Base-by-base conservation (phyloP, 1,284 basidiomycete species). In the Rhodotorula mucilaginosa region DNA sequence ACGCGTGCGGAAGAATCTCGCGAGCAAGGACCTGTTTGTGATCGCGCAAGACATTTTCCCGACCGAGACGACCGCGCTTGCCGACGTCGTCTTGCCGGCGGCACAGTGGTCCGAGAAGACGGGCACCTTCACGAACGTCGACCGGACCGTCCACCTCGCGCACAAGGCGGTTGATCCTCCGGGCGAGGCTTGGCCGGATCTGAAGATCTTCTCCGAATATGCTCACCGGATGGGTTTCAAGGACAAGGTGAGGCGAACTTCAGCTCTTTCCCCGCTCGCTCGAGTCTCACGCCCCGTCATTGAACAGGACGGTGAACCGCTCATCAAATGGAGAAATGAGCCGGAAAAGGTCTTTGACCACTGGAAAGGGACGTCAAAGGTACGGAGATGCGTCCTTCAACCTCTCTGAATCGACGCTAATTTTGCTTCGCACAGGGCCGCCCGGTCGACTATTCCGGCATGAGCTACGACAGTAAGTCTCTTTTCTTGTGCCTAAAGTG, bases 41-140 rank as follows among this genome's bases (percentile, higher is more conserved):
- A 34, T 67, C 46, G 65, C 65, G 46, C 65, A 67, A 31, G 65
- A 67, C 52, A 67, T 67, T 49, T 67, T 57, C 59, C 65, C 65
- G 19, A 67, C n/a, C 23, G 65, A 67, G 29, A 67, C 65, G 21
- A 67, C 65, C 15, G 65, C 65, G 2, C 59, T 67, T 18, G 65
- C 65, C 46, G 65, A 67, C 39, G 59, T 67, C 52, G 59, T 67
- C n/a, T 46, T 67, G 7, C 65, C 65, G 18, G 65, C 59, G 1
- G 60, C 59, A 1, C 65, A 67, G 31, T 67, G 65, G 65, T 26
- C 59, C n/a, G 65, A 67, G 21, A 67, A 67, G 52, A 67, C 65
- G 13, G 54, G 54, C 54, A 26, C 54, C 5, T 56, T 56, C 26
- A 67, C 65, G 13, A 67, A 67, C 46, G 65, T 67, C 29, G 65